Conservation (phyloP, 495 filamentous ascomycete genomes). For the Ascobolus immersus region DNA sequence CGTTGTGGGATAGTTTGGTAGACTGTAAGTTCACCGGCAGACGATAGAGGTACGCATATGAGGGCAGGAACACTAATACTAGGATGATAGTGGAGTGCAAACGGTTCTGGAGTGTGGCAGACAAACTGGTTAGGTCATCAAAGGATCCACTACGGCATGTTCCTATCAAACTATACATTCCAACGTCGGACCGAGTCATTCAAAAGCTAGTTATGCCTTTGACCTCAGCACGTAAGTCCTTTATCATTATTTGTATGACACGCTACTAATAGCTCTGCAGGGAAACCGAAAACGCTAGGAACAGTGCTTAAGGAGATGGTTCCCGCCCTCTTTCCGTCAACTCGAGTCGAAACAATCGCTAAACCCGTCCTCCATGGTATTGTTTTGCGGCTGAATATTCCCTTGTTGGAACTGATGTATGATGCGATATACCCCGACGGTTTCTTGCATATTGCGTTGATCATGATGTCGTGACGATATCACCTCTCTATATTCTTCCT, state of each 20-base stretch:
- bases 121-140: constrained; percentile 49
- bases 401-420: constrained; percentile 62
- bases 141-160: constrained; percentile 50
- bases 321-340: constrained; percentile 67
- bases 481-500: too few relatives aligned
- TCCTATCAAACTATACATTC: constrained; percentile 70
- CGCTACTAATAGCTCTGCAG: constrained; percentile 13
- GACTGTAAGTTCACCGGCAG: too few relatives aligned
- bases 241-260: constrained; percentile 5
- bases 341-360: constrained; percentile 67
- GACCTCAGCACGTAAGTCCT: constrained; percentile 12
- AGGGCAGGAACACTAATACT: constrained; percentile 1
- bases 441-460: constrained; percentile 64
- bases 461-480: constrained; percentile 32
- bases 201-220: constrained; percentile 20
- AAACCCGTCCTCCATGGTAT: constrained; percentile 73
- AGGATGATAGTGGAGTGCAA: constrained; percentile 37
- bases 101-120: constrained; percentile 47
- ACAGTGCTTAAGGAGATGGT: constrained; percentile 49
- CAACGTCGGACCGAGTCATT: constrained; percentile 29
- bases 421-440: constrained; percentile 73
- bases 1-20: too few relatives aligned
- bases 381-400: constrained; percentile 53
- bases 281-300: constrained; percentile 55
- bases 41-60: constrained; percentile 56